Evolutionary conservation across 768 basidiomycete genomes (phyloP).

Genomic region (Rickenella mellea): DNA sequence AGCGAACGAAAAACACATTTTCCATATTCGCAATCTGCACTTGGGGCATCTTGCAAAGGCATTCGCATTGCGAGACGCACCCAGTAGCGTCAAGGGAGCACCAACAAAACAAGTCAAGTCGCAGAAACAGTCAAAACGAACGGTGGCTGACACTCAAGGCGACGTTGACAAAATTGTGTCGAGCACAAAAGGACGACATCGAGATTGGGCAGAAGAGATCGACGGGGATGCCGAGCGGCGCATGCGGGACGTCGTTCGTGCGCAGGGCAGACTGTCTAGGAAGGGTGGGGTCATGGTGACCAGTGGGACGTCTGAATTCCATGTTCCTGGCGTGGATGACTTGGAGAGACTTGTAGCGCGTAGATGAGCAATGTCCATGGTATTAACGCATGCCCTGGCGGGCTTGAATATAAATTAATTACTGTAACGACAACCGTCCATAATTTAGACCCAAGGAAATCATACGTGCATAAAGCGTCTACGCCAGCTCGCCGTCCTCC

Average conservation of each 20-base stretch:
- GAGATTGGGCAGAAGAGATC: conserved; percentile 31
- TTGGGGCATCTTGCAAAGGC: conserved; percentile 91
- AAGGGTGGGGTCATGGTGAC: conserved; percentile 68
- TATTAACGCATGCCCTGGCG: no score
- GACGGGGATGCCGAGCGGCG: conserved; percentile 60
- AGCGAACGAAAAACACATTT: conserved; percentile 88
- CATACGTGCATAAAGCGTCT: no score
- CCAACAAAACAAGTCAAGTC: conserved; percentile 12
- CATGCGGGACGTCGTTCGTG: conserved; percentile 80
- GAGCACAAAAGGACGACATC: conserved; percentile 16
- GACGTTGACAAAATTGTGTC: conserved; percentile 14
- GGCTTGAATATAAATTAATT: no score
- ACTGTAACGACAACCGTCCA: no score
- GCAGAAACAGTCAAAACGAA: conserved; percentile 8
- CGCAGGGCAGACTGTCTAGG: conserved; percentile 74
- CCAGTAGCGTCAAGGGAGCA: conserved; percentile 27
- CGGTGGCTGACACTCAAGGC: conserved; percentile 10
- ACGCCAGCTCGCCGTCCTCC: background rate
- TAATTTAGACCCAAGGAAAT: no score
- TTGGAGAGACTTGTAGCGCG: conserved; percentile 56
- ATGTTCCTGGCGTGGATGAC: conserved; percentile 56
- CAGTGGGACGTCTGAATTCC: conserved; percentile 60
- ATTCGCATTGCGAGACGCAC: conserved; percentile 84
- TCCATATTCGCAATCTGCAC: conserved; percentile 91
- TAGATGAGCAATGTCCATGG: no score